Evolutionary conservation across 1,139 yeast species (phyloP), one percentile per base, ranked within the genome.

Genomic region (Meyerozyma guilliermondii): DNA sequence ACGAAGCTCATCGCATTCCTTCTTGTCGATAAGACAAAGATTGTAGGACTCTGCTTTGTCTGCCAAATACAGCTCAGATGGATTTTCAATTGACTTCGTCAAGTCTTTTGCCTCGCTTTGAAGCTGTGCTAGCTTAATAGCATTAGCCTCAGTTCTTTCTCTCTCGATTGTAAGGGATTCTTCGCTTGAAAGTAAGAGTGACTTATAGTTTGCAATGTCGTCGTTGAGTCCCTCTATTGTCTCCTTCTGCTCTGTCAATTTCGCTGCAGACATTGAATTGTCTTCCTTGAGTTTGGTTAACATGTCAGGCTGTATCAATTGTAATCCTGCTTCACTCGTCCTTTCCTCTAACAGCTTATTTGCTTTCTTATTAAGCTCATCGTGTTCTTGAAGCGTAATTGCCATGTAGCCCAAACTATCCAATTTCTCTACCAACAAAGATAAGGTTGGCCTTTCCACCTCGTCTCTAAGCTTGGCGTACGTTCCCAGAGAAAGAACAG

Each of bases 51-150:
- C 45, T 3, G 68, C 62, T 39, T 59, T 62, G 17, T 47, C 42
- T 24, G 44, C 41, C 35, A 62, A 41, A 38, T 50, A 53, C 3
- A 57, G 62, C 14, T 54, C 23, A 3, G 55, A 35, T 5, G 75
- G 74, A 2, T 49, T 27, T 1, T 56, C 59, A 20, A 60, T 23
- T 5, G 42, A 40, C 7, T 49, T 39, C 20, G 45, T 46, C 45
- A 58, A 46, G 20, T 41, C 38, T n/a, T 46, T 46, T 37, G 48
- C 45, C 39, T 55, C 62, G 36, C 41, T 41, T 34, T 46, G 47
- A 4, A 29, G 33, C 18, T 29, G 7, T 14, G 13, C 16, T 9
- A 29, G 3, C 8, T 29, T 14, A 13, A 6, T 29, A 8, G 9
- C 10, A 13, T 5, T 29, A 16, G 2, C 7, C 4, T 13, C 33